These are phyloP conservation scores for Haberlea rhodopensis DNA, from an alignment of 257 asterid species.

Conservation along the genomic window DNA sequence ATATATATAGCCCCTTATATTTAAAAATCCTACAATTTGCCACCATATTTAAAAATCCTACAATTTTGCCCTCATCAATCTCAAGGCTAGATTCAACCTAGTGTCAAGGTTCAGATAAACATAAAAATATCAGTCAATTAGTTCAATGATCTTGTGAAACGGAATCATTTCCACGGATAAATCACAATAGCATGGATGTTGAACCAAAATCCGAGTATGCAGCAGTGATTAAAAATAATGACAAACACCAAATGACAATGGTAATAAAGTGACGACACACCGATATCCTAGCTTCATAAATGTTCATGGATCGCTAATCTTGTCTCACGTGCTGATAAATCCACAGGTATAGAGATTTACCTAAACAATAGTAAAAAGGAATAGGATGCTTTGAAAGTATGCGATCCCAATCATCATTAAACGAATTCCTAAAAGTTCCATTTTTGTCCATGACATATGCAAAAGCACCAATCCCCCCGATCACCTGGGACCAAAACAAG, in stretches of 20 bases:
- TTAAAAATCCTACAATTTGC: too few relatives aligned
- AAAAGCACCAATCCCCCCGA: constrained; percentile 39
- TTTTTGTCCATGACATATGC: constrained; percentile 48
- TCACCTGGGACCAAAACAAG: constrained; percentile 32
- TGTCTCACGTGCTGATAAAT: background rate
- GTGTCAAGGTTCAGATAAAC: background rate
- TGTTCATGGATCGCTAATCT: background rate
- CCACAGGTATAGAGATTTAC: constrained; percentile 25
- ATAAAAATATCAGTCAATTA: background rate
- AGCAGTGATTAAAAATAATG: too few relatives aligned
- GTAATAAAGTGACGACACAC: background rate
- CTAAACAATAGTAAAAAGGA: constrained; percentile 55
- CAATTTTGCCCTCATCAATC: too few relatives aligned
- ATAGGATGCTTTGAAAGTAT: constrained; percentile 50
- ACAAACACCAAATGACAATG: too few relatives aligned
- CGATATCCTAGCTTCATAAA: background rate
- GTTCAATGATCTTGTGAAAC: background rate
- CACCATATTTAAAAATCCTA: too few relatives aligned
- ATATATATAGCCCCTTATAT: too few relatives aligned
- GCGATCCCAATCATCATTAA: constrained; percentile 56
- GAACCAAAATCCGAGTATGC: background rate
- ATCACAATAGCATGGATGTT: background rate
- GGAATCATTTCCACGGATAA: background rate
- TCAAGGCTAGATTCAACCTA: too few relatives aligned
- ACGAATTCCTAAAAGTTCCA: constrained; percentile 48